phyloP scores from a whole-genome alignment of 2,329 filamentous ascomycete species.

The Diaporthe aspalathi region DNA sequence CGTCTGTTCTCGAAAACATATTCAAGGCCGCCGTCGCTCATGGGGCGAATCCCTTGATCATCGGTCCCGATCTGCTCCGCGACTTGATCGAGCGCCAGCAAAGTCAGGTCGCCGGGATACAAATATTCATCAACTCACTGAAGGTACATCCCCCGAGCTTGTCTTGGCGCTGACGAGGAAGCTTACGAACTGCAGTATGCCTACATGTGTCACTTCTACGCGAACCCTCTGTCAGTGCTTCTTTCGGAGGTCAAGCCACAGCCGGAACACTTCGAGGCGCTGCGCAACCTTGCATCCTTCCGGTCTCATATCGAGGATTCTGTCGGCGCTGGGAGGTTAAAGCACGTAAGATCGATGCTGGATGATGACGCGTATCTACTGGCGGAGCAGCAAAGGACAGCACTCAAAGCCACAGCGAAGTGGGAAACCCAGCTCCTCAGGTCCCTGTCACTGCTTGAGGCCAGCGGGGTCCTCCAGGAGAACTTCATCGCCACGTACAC shows the following conservation, averaged over 20 bases:
- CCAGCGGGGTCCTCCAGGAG: conserved; percentile 50
- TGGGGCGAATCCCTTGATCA: conserved; percentile 64
- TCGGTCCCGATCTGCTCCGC: conserved; percentile 73
- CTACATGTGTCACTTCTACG: conserved; percentile 89
- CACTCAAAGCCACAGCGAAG: conserved; percentile 36
- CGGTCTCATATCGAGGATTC: conserved; percentile 62
- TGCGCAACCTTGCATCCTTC: conserved; percentile 78
- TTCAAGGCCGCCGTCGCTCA: conserved; percentile 74
- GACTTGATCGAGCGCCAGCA: conserved; percentile 77
- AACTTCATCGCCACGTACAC: conserved; percentile 70
- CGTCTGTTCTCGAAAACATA: conserved; percentile 77
- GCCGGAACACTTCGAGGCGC: conserved; percentile 72
- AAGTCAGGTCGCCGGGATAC: conserved; percentile 81
- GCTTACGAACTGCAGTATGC: conserved; percentile 68
- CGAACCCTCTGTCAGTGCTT: conserved; percentile 78
- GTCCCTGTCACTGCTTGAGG: conserved; percentile 59
- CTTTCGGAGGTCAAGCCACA: conserved; percentile 59
- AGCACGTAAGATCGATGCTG: conserved; percentile 64
- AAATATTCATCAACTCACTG: conserved; percentile 76
- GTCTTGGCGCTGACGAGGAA: conserved; percentile 17
- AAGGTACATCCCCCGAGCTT: conserved; percentile 60
- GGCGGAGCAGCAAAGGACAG: conserved; percentile 45
- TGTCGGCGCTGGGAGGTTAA: conserved; percentile 56
- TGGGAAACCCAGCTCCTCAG: conserved; percentile 59
- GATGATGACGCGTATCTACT: conserved; percentile 69